Base-by-base conservation (phyloP, 108 stramenopile species). In the Pseudonitzschia multiseries region DNA sequence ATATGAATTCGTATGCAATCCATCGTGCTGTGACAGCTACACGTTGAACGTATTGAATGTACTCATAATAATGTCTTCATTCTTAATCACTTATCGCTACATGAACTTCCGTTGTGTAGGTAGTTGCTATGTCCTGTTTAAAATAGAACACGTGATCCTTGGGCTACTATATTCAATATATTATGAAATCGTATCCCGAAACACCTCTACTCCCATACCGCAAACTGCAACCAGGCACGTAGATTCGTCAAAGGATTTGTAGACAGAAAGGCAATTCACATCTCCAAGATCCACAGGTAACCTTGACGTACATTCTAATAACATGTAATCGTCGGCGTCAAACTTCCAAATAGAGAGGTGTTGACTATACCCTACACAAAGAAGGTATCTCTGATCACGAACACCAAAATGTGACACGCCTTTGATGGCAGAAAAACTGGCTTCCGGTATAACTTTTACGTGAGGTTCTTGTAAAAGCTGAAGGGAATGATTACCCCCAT, bases 381-480 rank as follows among this genome's bases (percentile, higher is more conserved):
- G 69, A 48, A 81, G 57, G 46, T 56, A 59, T 28, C 48, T 71
- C 53, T 69, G 53, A 21, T 33, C 70, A 63, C 18, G 51, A 68
- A 46, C 41, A 1, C 8, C 9, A 29, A 74, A 10, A 26, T 76
- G 36, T 29, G 76, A 64, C 13, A 89, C 68, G 54, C 85, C 83
- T 77, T 88, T 89, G 62, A 93, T 42, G 15, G 92, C 87, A 51
- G 89, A 87, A 69, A 82, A 73, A 57, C 88, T 81, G n/a, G 83
- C 82, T 70, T 77, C 68, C 44, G 68, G 80, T 12, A 73, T 36
- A 18, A 52, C 36, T 14, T 43, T 36, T 20, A 68, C 1, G 1
- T 26, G 9, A 14, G 36, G 43, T 28, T 57, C n/a, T 29, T 22
- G 51, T 22, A 43, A 21, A 15, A 43, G 21, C 21, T 48, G 57